Conservation (phyloP, 441 rosid species). For the Macaranga tanarius region DNA sequence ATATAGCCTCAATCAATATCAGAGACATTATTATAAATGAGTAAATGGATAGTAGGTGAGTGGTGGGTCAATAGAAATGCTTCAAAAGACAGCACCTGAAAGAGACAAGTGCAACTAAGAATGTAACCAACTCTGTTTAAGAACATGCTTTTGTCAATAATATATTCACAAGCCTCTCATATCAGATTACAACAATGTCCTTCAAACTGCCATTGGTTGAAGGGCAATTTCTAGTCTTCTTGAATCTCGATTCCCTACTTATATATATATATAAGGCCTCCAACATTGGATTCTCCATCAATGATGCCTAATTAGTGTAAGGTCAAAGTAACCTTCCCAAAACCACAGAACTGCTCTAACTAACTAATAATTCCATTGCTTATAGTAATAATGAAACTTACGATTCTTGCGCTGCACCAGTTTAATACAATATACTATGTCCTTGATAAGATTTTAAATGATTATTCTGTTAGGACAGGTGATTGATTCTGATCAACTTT, state of each 20-base stretch:
- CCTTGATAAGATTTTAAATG: background rate
- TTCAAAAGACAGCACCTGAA: background rate
- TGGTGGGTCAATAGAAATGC: background rate
- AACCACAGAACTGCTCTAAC: slow-evolving; percentile 1
- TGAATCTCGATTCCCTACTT: too few relatives aligned
- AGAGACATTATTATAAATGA: background rate
- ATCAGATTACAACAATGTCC: background rate
- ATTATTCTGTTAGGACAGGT: background rate
- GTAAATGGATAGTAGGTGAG: background rate
- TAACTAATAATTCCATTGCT: background rate
- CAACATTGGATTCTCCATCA: slow-evolving; percentile 14
- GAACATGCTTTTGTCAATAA: background rate
- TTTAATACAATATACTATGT: background rate
- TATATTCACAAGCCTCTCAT: too few relatives aligned
- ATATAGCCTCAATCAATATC: too few relatives aligned
- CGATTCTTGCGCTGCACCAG: slow-evolving; percentile 4
- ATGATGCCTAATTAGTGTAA: background rate
- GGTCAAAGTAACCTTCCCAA: background rate
- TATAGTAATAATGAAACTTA: slow-evolving; percentile 3
- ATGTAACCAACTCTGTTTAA: background rate
- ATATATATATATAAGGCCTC: background rate
- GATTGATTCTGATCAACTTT: background rate
- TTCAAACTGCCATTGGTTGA: background rate
- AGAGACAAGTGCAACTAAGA: background rate
- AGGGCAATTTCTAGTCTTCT: slow-evolving; percentile 4